Base-by-base conservation (phyloP, 148 eudicot genomes). In the Selenicereus undatus region DNA sequence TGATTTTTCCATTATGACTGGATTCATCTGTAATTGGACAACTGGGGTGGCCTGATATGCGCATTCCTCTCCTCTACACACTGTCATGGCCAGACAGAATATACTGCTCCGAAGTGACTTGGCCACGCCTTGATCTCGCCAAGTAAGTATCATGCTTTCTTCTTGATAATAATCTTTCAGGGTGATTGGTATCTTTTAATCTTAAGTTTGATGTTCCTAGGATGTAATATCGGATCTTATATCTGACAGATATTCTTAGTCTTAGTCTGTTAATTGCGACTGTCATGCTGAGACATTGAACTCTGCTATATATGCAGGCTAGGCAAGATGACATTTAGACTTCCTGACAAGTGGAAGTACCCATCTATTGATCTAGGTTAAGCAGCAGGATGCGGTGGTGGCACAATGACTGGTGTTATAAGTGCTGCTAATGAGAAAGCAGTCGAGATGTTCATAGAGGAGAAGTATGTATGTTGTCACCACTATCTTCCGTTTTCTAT, bases 41-140 rank as follows among this genome's bases (percentile, higher is more conserved):
- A 81, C 77, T 93, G 83, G 94, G 97, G 65, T 90, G 93, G 93
- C 97, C 94, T 77, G 94, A 91, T 80, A 93, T 93, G 97, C 91
- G 97, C 45, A 85, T 93, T 82, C 97, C 97, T 9, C 89, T 93
- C 69, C 89, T 93, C 22, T 91, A 93, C 86, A 93, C 97, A 18
- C 66, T 93, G 75, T 93, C 97, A 70, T 93, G 97, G 97, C 97
- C 97, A 11, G 94, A 93, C 22, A 90, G 97, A 84, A 74, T 93
- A 76, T 85, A 85, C 86, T 93, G 97, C 66, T 93, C 97, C 64
- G 94, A 93, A 86, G 84, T 91, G 36, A 90, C 97, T 58, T 93
- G 94, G 94, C 97, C 94, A 24, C 94, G 94, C 43, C 97, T 93
- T 62, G 97, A 93, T 82, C 97, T 91, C 80, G 90, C 94, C 94